Evolutionary conservation across 345 rosid species (phyloP), one percentile per base, ranked within the genome.

Genomic region (Cardiospermum halicacabum): DNA sequence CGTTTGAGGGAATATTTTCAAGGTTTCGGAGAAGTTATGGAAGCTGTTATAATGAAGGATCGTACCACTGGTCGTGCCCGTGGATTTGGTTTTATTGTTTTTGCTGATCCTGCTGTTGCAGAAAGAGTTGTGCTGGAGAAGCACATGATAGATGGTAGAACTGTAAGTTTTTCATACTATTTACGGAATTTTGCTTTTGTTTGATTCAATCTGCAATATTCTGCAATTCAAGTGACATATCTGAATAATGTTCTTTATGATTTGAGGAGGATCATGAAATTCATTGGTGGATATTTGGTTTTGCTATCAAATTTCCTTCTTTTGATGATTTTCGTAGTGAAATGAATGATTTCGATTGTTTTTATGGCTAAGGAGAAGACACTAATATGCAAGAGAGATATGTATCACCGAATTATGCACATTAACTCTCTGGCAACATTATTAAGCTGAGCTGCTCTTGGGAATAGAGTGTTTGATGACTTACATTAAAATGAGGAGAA

Each of bases 51-150:
- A 49, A 89, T 92, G 96, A 89, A 85, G 82, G 96, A 89, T 81
- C 85, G 98, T 42, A 82, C 91, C 67, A 89, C 96, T 0, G 96
- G 96, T 60, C 93, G 96, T 73, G 96, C 93, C 58, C 93, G 98
- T 32, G 98, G 98, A 12, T 92, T 92, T 30, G 98, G 98, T 50
- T 92, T 92, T 66, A 74, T 92, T 63, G 96, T 88, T 70, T 92
- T 88, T 69, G 83, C 88, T 26, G 93, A 89, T 56, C 93, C 96
- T 4, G 73, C 71, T 73, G 83, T 85, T 67, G 96, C 96, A 25
- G 96, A 88, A 74, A 75, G 87, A 74, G 89, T 92, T 56, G 88
- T 86, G 8, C 71, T 74, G 87, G 81, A 86, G 66, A 86, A 84
- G 61, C 96, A 89, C 67, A 66, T 84, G 43, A 86, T 89, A 62